Base-by-base conservation (phyloP, 176 grass and related monocot species). In the Tillandsia fasciculata region DNA sequence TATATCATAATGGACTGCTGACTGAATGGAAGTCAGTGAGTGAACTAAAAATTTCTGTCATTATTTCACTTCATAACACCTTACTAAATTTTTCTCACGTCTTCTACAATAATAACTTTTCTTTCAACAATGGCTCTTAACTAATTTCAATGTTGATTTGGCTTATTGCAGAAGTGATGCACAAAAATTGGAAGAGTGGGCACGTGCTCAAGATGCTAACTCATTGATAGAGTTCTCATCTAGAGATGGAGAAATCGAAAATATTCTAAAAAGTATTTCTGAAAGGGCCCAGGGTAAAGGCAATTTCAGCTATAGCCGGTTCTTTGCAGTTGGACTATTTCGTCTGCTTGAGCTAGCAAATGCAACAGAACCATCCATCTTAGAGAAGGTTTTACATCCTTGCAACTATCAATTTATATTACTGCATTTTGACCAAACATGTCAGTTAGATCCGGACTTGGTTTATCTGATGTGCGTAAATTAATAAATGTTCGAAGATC, bases 241-340 rank as follows among this genome's bases (percentile, higher is more conserved):
- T 42, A 99, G 81, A 78, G 87, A 99, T 52, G 95, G 95, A 70
- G 95, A 90, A 72, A 80, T 99, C 22, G 90, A 94, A 77, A 73
- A 53, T 49, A 68, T 88, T 74, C 57, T 99, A 66, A 99, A 93
- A 78, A 83, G 91, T 86, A 88, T 99, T 69, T 87, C 90, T 29
- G 87, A 99, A 85, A 87, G 90, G 70, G 95, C 89, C 15, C 76
- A 90, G 75, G 82, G 87, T 74, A 86, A 88, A 27, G 87, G 82
- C 87, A 88, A 90, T 72, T 99, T 99, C 81, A 90, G 78, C 82
- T 99, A 99, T 77, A 94, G 95, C 23, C 84, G 90, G 28, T 99
- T 99, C 83, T 90, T 93, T 78, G 95, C 95, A 1, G 77, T 99
- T 78, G 95, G 95, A 52, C 82, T 99, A 64, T 99, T 99, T 82